Conservation (phyloP, 1,284 basidiomycete genomes). For the Apiotrichum brassicae region DNA sequence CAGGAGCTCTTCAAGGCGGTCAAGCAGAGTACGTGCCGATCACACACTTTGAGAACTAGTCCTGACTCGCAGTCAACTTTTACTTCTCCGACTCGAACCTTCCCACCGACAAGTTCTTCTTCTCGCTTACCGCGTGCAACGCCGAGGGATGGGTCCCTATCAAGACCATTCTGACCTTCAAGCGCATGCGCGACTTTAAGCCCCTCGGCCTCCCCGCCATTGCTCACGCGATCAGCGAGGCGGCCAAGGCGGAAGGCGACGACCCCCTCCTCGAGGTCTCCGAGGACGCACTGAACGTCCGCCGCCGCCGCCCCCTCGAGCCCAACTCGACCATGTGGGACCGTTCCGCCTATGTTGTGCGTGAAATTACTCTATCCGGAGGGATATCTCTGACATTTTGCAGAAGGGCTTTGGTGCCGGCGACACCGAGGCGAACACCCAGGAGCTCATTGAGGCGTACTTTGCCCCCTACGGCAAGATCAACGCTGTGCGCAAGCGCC, state of each 20-base stretch:
- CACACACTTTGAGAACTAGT: neutral
- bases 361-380: constrained; percentile 36
- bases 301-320: constrained; percentile 64
- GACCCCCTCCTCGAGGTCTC: constrained; percentile 65
- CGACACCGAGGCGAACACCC: constrained; percentile 57
- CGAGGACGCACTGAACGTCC: constrained; percentile 64
- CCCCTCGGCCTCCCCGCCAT: constrained; percentile 61
- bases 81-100: constrained; percentile 97
- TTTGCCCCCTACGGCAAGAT: constrained; percentile 76
- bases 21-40: constrained; percentile 36
- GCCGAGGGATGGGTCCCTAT: constrained; percentile 87
- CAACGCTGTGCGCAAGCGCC: constrained; percentile 74
- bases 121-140: constrained; percentile 68
- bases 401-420: constrained; percentile 82
- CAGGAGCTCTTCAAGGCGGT: constrained; percentile 27
- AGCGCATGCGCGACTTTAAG: constrained; percentile 78
- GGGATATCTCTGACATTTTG: neutral
- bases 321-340: constrained; percentile 61
- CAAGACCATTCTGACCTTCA: constrained; percentile 84
- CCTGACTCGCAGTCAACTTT: constrained; percentile 81
- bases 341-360: constrained; percentile 73
- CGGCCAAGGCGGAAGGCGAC: constrained; percentile 33
- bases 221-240: constrained; percentile 56
- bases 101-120: constrained; percentile 98
- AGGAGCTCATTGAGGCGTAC: constrained; percentile 72